Percentiles rank a stretch among this genome's conserved stretches.
phyloP scores from a whole-genome alignment of 1,284 basidiomycete genomes.

The Boletus holoroseus region DNA sequence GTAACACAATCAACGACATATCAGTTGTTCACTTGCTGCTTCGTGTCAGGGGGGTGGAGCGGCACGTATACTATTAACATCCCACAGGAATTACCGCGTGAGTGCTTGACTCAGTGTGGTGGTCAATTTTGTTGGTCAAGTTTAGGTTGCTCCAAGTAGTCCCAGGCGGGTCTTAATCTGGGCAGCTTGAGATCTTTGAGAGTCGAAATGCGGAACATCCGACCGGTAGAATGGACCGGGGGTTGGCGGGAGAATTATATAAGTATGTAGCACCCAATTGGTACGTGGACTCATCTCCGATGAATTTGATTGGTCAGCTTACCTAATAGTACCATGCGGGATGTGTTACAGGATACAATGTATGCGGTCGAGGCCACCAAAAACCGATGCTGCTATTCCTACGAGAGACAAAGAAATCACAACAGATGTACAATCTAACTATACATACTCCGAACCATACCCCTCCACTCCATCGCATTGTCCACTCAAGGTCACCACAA shows the following conservation, averaged over 20 bases:
- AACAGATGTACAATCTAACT: slow-evolving; percentile 31
- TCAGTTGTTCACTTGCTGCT: neutral
- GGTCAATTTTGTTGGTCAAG: neutral
- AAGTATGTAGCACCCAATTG: neutral
- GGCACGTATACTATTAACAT: neutral
- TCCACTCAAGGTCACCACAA: slow-evolving; percentile 12
- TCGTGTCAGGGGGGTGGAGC: neutral
- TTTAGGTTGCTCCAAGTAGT: neutral
- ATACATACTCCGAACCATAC: slow-evolving; percentile 19
- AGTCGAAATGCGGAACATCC: neutral
- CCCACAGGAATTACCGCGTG: neutral
- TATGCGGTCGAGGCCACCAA: too few relatives aligned
- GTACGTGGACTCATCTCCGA: neutral
- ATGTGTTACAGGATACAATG: too few relatives aligned
- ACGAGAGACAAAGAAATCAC: slow-evolving; percentile 23
- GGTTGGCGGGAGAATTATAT: neutral
- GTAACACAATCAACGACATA: neutral
- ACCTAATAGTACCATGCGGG: too few relatives aligned
- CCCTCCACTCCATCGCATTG: slow-evolving; percentile 5
- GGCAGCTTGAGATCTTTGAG: neutral
- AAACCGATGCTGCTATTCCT: slow-evolving; percentile 3
- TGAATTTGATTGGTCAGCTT: neutral
- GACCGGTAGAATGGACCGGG: neutral
- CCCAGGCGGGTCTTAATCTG: neutral
- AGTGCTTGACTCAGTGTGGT: neutral